Evolutionary conservation across 2,329 filamentous ascomycete genomes (phyloP), one percentile per base, ranked within the genome.

Genomic region (Neofusicoccum parvum): DNA sequence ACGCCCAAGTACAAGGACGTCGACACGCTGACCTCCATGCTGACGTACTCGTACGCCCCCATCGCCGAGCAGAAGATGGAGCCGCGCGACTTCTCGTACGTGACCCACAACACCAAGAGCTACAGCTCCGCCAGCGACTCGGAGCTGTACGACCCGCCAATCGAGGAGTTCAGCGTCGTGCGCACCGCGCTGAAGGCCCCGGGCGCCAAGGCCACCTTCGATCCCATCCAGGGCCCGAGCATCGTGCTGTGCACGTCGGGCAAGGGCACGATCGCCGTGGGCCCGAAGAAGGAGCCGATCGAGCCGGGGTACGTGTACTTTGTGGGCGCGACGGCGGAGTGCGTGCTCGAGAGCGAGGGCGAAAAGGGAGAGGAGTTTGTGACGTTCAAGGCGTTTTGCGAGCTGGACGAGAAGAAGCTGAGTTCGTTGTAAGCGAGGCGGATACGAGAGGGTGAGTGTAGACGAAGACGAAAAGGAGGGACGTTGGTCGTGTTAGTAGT

Each of bases 1-100:
- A 99, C 95, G 0, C 95, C 95, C 65, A 99, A 99, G 78, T 99
- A 97, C 86, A 97, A 98, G 81, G 95, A 99, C 72, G 92, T 98
- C 23, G 81, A 88, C 63, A 98, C 93, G 0, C 84, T 99, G 11
- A 92, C 94, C 39, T 85, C 88, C 68, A 96, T 97, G 89, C 82
- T 99, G 70, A 99, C 95, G 0, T 99, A 99, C 82, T 92, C 89
- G 72, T 97, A 96, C 73, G 94, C 95, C 0, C 94, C 95, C 2
- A 97, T 97, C 69, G 89, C 91, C 67, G 89, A 96, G 80, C 95
- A 99, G 78, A 97, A 97, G 82, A 96, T 99, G 90, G 75, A 85
- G 5, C 92, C 95, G 0, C 85, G 83, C 15, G 91, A 95, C 72
- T 98, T 97, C 75, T 90, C 93, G 1, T 97, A 95, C 75, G 90